Base-by-base conservation (phyloP, 2,329 filamentous ascomycete genomes). In the Capronia epimyces region DNA sequence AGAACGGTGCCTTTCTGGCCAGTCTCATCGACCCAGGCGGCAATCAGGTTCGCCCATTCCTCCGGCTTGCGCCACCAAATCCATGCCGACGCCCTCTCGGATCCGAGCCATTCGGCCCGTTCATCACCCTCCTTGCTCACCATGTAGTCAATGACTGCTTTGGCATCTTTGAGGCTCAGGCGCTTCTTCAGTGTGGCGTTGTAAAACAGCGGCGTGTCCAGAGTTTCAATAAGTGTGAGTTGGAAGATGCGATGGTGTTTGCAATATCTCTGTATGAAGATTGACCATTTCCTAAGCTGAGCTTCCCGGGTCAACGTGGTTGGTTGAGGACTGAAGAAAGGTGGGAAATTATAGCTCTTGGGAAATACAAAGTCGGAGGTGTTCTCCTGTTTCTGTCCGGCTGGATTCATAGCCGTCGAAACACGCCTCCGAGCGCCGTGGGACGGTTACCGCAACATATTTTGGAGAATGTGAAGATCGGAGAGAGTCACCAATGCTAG, bases 1-100 rank as follows among this genome's bases (percentile, higher is more conserved):
- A 98, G 69, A 49, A 98, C 91, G 10, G 79, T 82, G 20, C 88
- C 88, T 74, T 86, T 91, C 75, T 96, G 90, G 3, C 82, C 93
- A 54, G 89, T 95, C 55, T 82, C 81, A 24, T 97, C 90, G 40
- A 89, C 85, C 83, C 89, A 97, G 37, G 75, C 79, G 67, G 86
- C 85, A 36, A 97, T 72, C 53, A 83, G 66, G 27, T 77, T 80
- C 1, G 89, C 93, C 91, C 93, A 98, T 72, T 97, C 91, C 65
- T 94, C 88, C 0, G 86, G 84, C 63, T 81, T 86, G 56, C 81
- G 79, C 91, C 91, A 97, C 63, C 55, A 60, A 65, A 58, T 60
- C 60, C 67, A 51, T 37, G 63, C 21, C 45, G 32, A 43, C 20
- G 46, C 46, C 50, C 57, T 60, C 2, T 60, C 53, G 6, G 62